Conservation (phyloP, 768 basidiomycete species). For the Leucogyrophana mollusca region DNA sequence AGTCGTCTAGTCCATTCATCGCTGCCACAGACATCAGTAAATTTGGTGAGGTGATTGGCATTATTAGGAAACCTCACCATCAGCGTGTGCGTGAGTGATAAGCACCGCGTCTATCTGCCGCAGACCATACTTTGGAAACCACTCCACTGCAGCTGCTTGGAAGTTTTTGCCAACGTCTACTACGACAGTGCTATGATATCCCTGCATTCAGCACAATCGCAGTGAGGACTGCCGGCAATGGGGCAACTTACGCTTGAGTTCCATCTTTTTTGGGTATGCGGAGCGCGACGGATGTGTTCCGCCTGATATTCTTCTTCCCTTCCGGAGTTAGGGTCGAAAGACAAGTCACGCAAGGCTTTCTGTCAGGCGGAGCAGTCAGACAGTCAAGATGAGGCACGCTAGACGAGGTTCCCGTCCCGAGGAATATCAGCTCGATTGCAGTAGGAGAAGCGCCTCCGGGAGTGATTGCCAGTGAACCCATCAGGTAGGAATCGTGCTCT, state of each 20-base stretch:
- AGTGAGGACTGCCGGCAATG: constrained; percentile 2
- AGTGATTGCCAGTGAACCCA: not conserved
- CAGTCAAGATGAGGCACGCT: constrained; percentile 71
- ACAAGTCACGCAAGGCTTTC: constrained; percentile 59
- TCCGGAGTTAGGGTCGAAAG: constrained; percentile 63
- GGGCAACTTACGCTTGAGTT: constrained; percentile 48
- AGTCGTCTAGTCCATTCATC: constrained; percentile 88
- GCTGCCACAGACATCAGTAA: constrained; percentile 38
- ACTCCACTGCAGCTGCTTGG: constrained; percentile 50
- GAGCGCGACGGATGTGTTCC: constrained; percentile 79
- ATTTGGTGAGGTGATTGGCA: no score
- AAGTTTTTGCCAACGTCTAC: constrained; percentile 89
- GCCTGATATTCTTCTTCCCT: constrained; percentile 79
- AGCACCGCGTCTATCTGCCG: constrained; percentile 73
- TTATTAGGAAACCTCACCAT: constrained; percentile 52
- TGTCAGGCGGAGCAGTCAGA: constrained; percentile 63
- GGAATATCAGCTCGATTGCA: constrained; percentile 66
- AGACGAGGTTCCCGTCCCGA: constrained; percentile 81
- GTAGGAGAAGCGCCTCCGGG: not conserved
- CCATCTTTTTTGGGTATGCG: constrained; percentile 43
- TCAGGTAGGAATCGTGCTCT: no score
- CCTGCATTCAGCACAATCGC: constrained; percentile 10
- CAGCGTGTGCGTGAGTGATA: constrained; percentile 87
- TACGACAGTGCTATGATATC: constrained; percentile 59
- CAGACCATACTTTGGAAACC: constrained; percentile 72